These are phyloP conservation scores for Dipteronia sinensis DNA, from an alignment of 345 rosid genomes.

Conservation along the genomic window DNA sequence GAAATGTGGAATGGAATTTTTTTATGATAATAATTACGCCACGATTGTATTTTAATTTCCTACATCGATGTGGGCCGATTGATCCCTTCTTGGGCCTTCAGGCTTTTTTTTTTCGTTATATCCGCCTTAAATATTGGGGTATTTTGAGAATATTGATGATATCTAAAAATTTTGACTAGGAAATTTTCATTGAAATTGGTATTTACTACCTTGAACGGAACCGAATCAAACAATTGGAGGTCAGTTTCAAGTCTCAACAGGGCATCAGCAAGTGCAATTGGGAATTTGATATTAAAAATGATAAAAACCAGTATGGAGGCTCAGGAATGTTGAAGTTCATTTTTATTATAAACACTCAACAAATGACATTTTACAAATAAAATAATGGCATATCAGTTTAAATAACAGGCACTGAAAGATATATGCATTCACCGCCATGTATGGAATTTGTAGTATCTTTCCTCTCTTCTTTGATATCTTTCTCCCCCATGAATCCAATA, in stretches of 20 bases:
- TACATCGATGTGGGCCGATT: background rate
- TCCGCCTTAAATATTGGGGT: too few species aligned
- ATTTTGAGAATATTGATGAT: too few species aligned
- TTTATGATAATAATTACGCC: conserved; percentile 34
- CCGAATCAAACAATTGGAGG: background rate
- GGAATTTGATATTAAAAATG: too few species aligned
- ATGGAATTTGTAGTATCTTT: conserved; percentile 75
- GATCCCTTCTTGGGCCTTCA: background rate
- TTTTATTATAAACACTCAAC: background rate
- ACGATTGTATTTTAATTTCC: conserved; percentile 29
- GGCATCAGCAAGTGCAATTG: background rate
- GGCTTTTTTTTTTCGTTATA: too few species aligned
- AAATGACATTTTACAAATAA: background rate
- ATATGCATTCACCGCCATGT: conserved; percentile 74
- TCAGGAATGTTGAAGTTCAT: background rate
- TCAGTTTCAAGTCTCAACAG: background rate
- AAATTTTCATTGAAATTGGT: too few species aligned
- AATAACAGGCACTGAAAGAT: conserved; percentile 43
- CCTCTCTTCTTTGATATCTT: conserved; percentile 76
- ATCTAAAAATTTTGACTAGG: too few species aligned
- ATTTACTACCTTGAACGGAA: background rate
- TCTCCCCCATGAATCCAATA: conserved; percentile 34
- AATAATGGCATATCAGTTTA: background rate
- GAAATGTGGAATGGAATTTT: background rate
- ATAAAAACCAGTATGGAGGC: background rate